A percentile compares a stretch with the other conserved stretches of the same genome.
Evolutionary conservation across 371 early-diverging fungal genomes (phyloP).

Genomic region (Mortierella sp.): DNA sequence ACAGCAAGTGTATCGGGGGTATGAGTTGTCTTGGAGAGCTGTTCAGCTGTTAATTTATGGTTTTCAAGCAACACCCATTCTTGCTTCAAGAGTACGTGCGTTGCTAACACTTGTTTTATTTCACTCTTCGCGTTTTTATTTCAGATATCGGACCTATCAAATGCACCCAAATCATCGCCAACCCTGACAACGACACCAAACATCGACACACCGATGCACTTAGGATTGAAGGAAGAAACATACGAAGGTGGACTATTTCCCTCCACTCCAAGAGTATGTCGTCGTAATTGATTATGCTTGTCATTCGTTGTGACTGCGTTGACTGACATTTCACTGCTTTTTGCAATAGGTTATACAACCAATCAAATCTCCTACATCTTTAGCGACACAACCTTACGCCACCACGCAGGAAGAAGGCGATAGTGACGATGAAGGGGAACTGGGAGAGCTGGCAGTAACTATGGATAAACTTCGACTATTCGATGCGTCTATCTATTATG

Average conservation of each 20-base stretch:
- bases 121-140: neutral
- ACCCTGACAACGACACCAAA: neutral
- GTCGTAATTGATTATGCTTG: too few species aligned
- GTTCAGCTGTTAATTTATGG: neutral
- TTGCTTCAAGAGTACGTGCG: too few species aligned
- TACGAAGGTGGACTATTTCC: constrained; percentile 2
- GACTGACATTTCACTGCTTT: neutral
- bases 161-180: neutral
- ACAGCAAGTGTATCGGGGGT: neutral
- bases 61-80: neutral
- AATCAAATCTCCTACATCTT: constrained; percentile 15
- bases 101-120: neutral
- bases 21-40: neutral
- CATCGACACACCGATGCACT: neutral
- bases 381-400: constrained; percentile 9
- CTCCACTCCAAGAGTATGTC: neutral
- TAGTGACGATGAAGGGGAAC: constrained; percentile 35
- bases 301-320: neutral
- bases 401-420: constrained; percentile 22
- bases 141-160: neutral
- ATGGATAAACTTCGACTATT: constrained; percentile 51
- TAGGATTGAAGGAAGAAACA: constrained; percentile 4
- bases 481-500: constrained; percentile 51
- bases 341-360: neutral
- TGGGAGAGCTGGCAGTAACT: constrained; percentile 43